Evolutionary conservation across 116 monocot genomes (phyloP).

Genomic region (Iris pallida): DNA sequence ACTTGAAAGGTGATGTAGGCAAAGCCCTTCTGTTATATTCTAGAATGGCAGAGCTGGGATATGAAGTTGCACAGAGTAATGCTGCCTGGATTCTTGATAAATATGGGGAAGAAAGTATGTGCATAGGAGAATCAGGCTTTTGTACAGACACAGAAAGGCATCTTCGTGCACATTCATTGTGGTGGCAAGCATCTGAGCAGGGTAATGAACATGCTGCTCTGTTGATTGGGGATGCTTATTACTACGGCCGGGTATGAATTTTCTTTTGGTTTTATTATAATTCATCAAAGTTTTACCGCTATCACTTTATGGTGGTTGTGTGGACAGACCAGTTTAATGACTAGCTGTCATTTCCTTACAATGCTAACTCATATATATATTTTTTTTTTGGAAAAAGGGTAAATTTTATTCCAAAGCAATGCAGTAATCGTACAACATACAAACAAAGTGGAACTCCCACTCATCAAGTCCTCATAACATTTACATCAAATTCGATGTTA

Average conservation of each 20-base stretch:
- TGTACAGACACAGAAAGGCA: constrained; percentile 77
- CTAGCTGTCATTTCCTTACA: no score
- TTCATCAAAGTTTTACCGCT: no score
- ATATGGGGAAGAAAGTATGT: constrained; percentile 76
- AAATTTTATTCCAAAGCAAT: no score
- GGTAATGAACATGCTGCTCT: constrained; percentile 96
- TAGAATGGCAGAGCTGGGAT: constrained; percentile 86
- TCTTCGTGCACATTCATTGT: constrained; percentile 70
- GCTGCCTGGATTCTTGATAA: constrained; percentile 94
- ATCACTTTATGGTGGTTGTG: no score
- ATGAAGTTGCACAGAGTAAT: constrained; percentile 93
- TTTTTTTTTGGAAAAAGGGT: no score
- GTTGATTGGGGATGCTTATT: constrained; percentile 93
- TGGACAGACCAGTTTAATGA: no score
- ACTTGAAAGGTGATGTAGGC: constrained; percentile 74
- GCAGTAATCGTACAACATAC: no score
- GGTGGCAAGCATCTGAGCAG: constrained; percentile 96
- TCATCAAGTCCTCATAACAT: no score
- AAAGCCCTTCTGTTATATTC: constrained; percentile 76
- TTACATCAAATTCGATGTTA: no score
- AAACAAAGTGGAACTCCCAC: no score
- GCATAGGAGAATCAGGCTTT: constrained; percentile 79
- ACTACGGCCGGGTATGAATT: constrained; percentile 76
- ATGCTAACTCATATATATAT: no score
- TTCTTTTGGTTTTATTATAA: neutral